Evolutionary conservation across 2,329 filamentous ascomycete species (phyloP).

Genomic region (Dothidotthia symphoricarpi): DNA sequence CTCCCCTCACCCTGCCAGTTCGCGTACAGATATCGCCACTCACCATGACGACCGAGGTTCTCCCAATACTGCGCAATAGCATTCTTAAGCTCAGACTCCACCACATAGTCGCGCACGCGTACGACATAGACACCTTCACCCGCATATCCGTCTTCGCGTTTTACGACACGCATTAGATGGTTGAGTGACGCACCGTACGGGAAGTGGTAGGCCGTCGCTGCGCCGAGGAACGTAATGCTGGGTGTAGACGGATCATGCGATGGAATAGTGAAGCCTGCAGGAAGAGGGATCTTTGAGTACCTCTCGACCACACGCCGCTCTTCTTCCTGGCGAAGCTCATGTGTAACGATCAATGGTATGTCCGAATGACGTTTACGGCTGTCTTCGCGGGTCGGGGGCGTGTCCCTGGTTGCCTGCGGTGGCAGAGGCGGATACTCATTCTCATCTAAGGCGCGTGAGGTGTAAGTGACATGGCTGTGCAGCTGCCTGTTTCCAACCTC

Average conservation of each 20-base stretch:
- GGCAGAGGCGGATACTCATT: neutral
- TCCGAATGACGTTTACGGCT: too few relatives aligned
- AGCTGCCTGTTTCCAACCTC: too few relatives aligned
- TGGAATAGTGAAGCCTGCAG: slow-evolving; percentile 7
- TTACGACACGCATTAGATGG: neutral
- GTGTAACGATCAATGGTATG: too few relatives aligned
- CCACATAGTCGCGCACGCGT: slow-evolving; percentile 1
- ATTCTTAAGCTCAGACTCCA: slow-evolving; percentile 14
- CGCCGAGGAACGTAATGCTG: slow-evolving; percentile 7
- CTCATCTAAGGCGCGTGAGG: neutral
- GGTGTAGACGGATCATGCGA: neutral
- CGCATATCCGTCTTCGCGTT: neutral
- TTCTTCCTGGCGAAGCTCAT: too few relatives aligned
- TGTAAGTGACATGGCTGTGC: too few relatives aligned
- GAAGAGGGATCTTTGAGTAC: slow-evolving; percentile 7
- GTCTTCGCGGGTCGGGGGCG: too few relatives aligned
- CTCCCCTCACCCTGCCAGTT: slow-evolving; percentile 8
- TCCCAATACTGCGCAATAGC: slow-evolving; percentile 5
- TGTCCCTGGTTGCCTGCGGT: neutral
- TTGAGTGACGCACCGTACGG: neutral
- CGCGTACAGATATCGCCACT: neutral
- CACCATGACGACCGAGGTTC: slow-evolving; percentile 1
- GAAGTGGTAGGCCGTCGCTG: slow-evolving; percentile 2
- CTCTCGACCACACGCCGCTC: neutral
- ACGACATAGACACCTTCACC: slow-evolving; percentile 3